These are phyloP conservation scores for Tolypocladium cylindrosporum DNA, from an alignment of 2,329 filamentous ascomycete genomes.

Conservation along the genomic window DNA sequence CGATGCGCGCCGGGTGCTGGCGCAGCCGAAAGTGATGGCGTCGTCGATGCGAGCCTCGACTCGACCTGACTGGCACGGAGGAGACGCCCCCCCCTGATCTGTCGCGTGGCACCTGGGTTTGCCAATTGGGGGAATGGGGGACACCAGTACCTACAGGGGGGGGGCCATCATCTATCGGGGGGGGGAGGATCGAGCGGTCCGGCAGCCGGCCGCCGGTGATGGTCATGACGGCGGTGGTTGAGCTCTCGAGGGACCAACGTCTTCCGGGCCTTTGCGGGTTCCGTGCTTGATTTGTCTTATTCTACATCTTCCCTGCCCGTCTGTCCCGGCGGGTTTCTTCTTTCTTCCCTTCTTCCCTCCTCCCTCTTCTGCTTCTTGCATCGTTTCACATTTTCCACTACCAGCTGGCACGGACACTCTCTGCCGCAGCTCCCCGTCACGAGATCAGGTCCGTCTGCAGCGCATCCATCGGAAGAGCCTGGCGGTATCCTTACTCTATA, in stretches of 20 bases:
- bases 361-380: not conserved
- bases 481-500: not conserved
- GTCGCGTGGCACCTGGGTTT: not conserved
- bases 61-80: not conserved
- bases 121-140: not conserved
- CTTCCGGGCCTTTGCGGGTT: not conserved
- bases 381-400: not conserved
- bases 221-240: not conserved
- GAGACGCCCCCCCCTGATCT: not conserved
- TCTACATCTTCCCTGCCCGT: not conserved
- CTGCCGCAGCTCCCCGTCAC: not conserved
- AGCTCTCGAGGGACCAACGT: not conserved
- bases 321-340: not conserved
- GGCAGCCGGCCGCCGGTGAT: not conserved
- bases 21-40: not conserved
- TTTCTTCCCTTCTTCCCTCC: not conserved
- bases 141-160: not conserved
- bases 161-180: too few species aligned
- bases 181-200: not conserved
- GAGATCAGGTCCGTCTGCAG: not conserved
- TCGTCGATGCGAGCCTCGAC: not conserved
- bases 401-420: not conserved
- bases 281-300: not conserved
- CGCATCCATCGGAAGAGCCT: not conserved
- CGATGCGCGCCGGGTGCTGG: not conserved